Conservation (phyloP, 2,329 filamentous ascomycete genomes). For the Thielaviopsis populi region DNA sequence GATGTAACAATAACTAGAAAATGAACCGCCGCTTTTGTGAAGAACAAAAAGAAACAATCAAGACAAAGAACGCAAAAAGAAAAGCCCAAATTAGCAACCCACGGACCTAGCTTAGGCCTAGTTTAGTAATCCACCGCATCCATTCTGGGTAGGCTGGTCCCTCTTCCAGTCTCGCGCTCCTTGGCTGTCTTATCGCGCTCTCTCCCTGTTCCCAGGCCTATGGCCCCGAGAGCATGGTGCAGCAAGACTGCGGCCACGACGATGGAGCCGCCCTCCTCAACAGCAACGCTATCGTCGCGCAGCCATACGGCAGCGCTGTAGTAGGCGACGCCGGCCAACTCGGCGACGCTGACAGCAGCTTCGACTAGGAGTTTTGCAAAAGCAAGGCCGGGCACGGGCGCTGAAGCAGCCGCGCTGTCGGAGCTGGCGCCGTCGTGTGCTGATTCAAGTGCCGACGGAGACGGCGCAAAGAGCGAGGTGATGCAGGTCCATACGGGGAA, state of each 20-base stretch:
- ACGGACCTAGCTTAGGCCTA: background rate
- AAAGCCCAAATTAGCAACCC: background rate
- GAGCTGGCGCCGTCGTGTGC: background rate
- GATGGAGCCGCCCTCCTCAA: slow-evolving; percentile 13
- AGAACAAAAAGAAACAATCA: background rate
- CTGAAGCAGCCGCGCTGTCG: background rate
- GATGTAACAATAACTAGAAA: background rate
- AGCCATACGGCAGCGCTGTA: slow-evolving; percentile 13
- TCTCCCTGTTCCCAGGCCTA: background rate
- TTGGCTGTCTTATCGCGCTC: background rate
- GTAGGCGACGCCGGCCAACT: slow-evolving; percentile 14
- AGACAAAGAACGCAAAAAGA: background rate
- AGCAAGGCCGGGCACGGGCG: background rate
- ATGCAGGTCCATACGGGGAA: slow-evolving; percentile 15
- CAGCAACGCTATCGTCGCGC: slow-evolving; percentile 12
- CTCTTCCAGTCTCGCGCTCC: background rate
- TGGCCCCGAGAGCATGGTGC: slow-evolving; percentile 9
- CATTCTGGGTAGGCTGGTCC: background rate
- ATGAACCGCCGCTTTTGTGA: background rate
- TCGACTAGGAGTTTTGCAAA: background rate
- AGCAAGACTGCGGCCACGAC: slow-evolving; percentile 9
- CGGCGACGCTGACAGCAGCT: slow-evolving; percentile 8
- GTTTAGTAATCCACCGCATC: background rate
- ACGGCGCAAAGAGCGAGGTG: background rate
- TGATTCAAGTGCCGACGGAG: background rate